These are phyloP conservation scores for Rosa hybrid DNA, from an alignment of 331 rosid genomes.

Conservation along the genomic window DNA sequence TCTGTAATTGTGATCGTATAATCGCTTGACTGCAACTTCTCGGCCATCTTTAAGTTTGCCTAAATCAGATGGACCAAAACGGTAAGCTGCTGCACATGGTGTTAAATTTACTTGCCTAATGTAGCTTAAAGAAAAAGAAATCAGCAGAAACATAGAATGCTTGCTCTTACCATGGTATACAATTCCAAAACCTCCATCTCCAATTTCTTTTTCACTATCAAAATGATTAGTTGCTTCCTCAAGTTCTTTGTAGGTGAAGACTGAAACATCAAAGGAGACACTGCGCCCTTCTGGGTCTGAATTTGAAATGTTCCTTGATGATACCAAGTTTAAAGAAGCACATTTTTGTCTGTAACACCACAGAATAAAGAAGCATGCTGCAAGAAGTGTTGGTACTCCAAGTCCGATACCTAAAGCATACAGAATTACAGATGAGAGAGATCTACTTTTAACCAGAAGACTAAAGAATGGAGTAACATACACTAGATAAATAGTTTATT, in stretches of 20 bases:
- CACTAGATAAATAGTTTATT: background rate
- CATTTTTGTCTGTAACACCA: conserved; percentile 25
- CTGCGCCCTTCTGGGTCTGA: conserved; percentile 36
- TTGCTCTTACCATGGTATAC: conserved; percentile 59
- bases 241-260: conserved; percentile 67
- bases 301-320: conserved; percentile 29
- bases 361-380: conserved; percentile 12
- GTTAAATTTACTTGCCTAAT: background rate
- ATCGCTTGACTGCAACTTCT: conserved; percentile 71
- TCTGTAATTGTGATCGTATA: conserved; percentile 54
- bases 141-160: background rate
- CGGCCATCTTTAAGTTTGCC: conserved; percentile 73
- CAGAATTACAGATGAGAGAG: background rate
- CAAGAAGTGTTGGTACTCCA: conserved; percentile 23
- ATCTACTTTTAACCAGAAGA: background rate
- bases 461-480: background rate
- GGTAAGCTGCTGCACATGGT: conserved; percentile 5
- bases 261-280: conserved; percentile 43
- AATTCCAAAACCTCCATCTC: conserved; percentile 85
- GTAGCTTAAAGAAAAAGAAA: background rate
- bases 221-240: conserved; percentile 65
- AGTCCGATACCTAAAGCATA: conserved; percentile 41
- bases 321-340: conserved; percentile 17
- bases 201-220: conserved; percentile 46
- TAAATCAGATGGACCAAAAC: conserved; percentile 21